Base-by-base conservation (phyloP, 1,284 basidiomycete species). In the Violaceomyces palustris region DNA sequence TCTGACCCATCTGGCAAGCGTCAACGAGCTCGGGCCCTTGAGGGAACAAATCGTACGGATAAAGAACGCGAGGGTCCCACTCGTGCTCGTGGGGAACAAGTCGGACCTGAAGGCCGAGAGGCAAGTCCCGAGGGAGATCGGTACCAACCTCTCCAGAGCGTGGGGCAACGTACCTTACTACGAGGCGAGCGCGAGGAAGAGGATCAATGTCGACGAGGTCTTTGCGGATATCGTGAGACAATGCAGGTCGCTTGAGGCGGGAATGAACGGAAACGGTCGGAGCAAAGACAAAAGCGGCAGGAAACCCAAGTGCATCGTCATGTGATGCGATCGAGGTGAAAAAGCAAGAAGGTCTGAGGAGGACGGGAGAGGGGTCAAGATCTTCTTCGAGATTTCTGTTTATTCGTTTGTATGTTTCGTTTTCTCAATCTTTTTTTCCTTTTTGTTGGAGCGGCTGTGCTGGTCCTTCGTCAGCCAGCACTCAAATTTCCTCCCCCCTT, bases 111-210 rank as follows among this genome's bases (percentile, higher is more conserved):
- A 48, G 3, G 35, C 51, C 3, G 65, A 69, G 23, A 34, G 67
- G 9, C 64, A 69, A 43, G 64, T 67, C 27, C 63, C 64, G 2
- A 47, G 63, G 11, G 64, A 69, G 46, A 51, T 67, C n/a, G 67
- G 67, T 7, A 63, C 62, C 3, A 67, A 64, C 23, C 42, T 69
- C 14, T 61, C 59, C 4, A 46, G 53, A 26, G 62, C 62, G 4
- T 69, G 64, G 64, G 67, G 67, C 9, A 67, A 67, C 35, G 60
- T 65, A 10, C 66, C 66, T 0, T 69, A 65, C 37, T 67, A 67
- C 43, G 67, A 69, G 39, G 45, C 67, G 5, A 61, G 56, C 7
- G 67, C 67, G 14, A 33, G 64, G 17, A 67, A 67, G 29, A 28
- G 56, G 1, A 48, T 67, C 34, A 69, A 69, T 27, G 64, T 69